These are phyloP conservation scores for Cronartium quercuum DNA, from an alignment of 1,284 basidiomycete genomes.

Conservation along the genomic window DNA sequence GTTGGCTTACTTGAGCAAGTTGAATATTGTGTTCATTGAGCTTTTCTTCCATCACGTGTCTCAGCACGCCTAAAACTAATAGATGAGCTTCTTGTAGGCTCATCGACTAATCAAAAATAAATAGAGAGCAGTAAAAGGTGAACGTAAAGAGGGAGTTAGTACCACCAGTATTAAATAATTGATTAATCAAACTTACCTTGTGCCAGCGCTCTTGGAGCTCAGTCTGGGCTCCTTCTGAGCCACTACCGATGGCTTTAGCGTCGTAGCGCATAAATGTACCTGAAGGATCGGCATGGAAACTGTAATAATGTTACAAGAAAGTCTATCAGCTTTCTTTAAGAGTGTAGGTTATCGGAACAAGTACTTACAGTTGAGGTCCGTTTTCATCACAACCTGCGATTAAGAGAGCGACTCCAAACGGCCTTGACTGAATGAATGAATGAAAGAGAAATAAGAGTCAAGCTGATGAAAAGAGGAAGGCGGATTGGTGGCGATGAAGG, in stretches of 20 bases:
- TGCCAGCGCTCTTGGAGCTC: slow-evolving; percentile 97
- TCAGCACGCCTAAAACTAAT: slow-evolving; percentile 79
- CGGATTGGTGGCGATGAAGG: neutral
- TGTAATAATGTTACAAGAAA: slow-evolving; percentile 49
- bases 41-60: slow-evolving; percentile 99
- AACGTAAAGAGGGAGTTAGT: neutral
- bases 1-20: slow-evolving; percentile 67
- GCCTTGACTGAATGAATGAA: slow-evolving; percentile 62
- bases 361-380: slow-evolving; percentile 78
- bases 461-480: neutral
- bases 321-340: neutral
- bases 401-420: slow-evolving; percentile 94
- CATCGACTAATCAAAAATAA: slow-evolving; percentile 65
- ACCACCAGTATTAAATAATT: neutral
- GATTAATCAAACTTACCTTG: slow-evolving; percentile 58
- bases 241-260: slow-evolving; percentile 97
- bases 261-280: slow-evolving; percentile 96
- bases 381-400: slow-evolving; percentile 95
- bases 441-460: neutral
- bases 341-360: slow-evolving; percentile 11
- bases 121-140: slow-evolving; percentile 5
- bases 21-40: slow-evolving; percentile 97
- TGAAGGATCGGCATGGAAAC: slow-evolving; percentile 97
- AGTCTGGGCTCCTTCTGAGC: slow-evolving; percentile 93
- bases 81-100: slow-evolving; percentile 79